A percentile compares a stretch with the other conserved stretches of the same genome.
These are phyloP conservation scores for Ogataea pini DNA, from an alignment of 805 yeast genomes.

Conservation along the genomic window DNA sequence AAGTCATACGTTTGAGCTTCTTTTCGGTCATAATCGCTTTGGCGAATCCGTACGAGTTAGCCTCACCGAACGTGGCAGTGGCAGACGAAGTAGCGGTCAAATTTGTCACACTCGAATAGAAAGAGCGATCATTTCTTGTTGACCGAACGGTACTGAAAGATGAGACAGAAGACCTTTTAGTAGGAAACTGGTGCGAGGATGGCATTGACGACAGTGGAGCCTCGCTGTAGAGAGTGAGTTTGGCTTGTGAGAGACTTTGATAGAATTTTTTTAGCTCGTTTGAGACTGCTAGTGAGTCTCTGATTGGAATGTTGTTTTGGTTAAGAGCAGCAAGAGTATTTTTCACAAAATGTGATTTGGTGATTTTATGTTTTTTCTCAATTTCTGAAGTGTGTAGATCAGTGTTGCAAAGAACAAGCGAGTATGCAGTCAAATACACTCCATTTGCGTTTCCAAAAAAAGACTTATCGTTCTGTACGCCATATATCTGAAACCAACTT, in stretches of 20 bases:
- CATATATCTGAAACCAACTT: constrained; percentile 59
- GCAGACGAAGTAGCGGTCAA: constrained; percentile 3
- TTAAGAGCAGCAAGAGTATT: constrained; percentile 52
- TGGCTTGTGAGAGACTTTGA: constrained; percentile 41
- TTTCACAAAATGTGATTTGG: constrained; percentile 44
- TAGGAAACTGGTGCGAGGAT: constrained; percentile 4
- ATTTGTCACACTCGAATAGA: constrained; percentile 8
- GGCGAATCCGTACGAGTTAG: constrained; percentile 29
- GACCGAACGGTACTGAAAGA: constrained; percentile 12
- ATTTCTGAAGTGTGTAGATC: constrained; percentile 63
- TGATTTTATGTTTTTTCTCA: constrained; percentile 40
- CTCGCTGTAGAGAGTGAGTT: constrained; percentile 25
- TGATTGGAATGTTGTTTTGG: constrained; percentile 28
- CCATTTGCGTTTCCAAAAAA: constrained; percentile 51
- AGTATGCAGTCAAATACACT: constrained; percentile 71
- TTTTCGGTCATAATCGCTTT: constrained; percentile 29
- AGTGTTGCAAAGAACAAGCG: constrained; percentile 72
- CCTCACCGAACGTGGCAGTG: not conserved
- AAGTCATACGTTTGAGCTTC: constrained; percentile 23
- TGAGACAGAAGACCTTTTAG: constrained; percentile 12
- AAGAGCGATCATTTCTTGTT: constrained; percentile 12
- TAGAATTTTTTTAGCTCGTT: constrained; percentile 42
- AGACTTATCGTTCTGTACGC: constrained; percentile 29
- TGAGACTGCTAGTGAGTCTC: constrained; percentile 36
- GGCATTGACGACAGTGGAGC: not conserved